Evolutionary conservation across 352 stramenopile genomes (phyloP), one percentile per base, ranked within the genome.

Genomic region (Peronosclerospora sorghi): DNA sequence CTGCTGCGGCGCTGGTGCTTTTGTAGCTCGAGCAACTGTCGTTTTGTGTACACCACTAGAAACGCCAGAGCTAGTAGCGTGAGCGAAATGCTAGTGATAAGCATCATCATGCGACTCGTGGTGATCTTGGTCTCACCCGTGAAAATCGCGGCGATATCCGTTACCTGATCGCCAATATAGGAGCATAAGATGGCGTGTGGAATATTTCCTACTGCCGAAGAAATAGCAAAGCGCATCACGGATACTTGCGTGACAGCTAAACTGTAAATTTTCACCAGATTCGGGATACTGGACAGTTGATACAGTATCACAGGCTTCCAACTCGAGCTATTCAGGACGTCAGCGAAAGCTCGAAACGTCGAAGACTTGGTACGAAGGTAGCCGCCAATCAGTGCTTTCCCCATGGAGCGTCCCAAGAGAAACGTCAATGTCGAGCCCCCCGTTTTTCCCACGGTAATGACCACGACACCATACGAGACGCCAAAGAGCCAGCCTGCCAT

Each of bases 291-390:
- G 18, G 76, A 83, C 35, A 89, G 38, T 47, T 89, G 76, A 44
- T 81, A 85, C 10, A 89, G 58, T 47, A 89, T 34, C 20, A 89
- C 52, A 17, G 76, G 76, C 46, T 89, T 89, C 73, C 73, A 89
- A 34, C 65, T 84, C 12, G 51, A 46, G 32, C 68, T 65, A 37
- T 72, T 80, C 15, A 89, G 56, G 21, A 85, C 70, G 8, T 71
- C 56, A 1, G 71, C 71, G 41, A 89, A 64, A 18, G 76, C 76
- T 10, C 65, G 69, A 54, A 89, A 89, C 13, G 71, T 71, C 17
- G 76, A 68, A 45, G 82, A 89, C 20, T 68, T 71, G 17, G 51
- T 54, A 8, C 58, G 39, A 13, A 89, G 59, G 51, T 85, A 89
- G 35, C 56, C 61, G 13, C 76, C 76, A 34, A 86, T 65, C 29